Evolutionary conservation across 345 rosid species (phyloP).

Genomic region (Populus deltoides): DNA sequence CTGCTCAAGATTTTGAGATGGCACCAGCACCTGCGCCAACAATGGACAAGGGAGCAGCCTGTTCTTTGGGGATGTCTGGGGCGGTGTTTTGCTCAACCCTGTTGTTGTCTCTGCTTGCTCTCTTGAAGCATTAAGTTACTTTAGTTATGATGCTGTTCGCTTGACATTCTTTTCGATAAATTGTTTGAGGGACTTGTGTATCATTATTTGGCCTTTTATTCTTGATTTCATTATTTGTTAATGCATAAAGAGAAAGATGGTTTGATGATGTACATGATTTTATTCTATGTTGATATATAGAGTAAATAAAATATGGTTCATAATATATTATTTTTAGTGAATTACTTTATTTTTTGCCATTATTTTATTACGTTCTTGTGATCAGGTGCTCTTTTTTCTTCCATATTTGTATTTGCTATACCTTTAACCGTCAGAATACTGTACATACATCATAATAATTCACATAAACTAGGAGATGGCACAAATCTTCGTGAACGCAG

Average conservation of each 20-base stretch:
- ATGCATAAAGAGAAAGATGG: background rate
- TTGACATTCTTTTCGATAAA: background rate
- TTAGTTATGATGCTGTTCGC: background rate
- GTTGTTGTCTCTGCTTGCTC: slow-evolving; percentile 20
- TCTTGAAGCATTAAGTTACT: background rate
- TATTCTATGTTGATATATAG: background rate
- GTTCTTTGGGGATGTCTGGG: slow-evolving; percentile 22
- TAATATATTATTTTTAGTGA: background rate
- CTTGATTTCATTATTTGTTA: background rate
- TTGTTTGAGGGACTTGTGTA: background rate
- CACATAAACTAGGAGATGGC: background rate
- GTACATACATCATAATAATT: background rate
- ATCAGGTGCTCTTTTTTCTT: too few species aligned
- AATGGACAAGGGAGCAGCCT: slow-evolving; percentile 32
- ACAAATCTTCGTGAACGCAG: background rate
- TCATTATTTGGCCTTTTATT: background rate
- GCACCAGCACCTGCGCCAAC: slow-evolving; percentile 21
- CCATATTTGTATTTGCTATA: background rate
- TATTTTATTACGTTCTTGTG: background rate
- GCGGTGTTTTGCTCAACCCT: slow-evolving; percentile 35
- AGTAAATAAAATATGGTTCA: background rate
- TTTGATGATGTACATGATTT: background rate
- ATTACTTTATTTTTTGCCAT: background rate
- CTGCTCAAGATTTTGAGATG: slow-evolving; percentile 23
- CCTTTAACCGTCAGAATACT: background rate